Evolutionary conservation across 2,329 filamentous ascomycete genomes (phyloP), one percentile per base, ranked within the genome.

Genomic region (Trichoderma oligosporum): DNA sequence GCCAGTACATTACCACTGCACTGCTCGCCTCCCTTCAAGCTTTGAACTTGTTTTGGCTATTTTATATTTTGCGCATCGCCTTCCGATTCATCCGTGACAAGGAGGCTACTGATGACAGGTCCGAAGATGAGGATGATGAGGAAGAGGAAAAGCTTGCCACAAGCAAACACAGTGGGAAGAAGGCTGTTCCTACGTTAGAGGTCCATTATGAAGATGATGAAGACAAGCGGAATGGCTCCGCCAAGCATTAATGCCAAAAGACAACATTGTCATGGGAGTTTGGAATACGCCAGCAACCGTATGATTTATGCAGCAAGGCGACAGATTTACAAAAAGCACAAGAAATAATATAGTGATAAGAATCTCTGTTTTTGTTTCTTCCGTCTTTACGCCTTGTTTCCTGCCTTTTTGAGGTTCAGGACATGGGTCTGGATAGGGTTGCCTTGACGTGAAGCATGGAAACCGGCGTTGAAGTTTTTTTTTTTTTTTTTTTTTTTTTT

Each of bases 1-100:
- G 82, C 25, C 86, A 90, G 68, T 76, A 77, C 69, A 90, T 92
- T 65, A 86, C 87, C 9, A 77, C 84, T 7, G 64, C 67, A 3
- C 78, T 93, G 24, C 80, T 93, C 6, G 78, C 83, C 3, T 76
- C 79, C 3, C 78, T 93, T 31, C 89, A 93, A 72, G 82, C 84
- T 1, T 78, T 93, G 53, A 93, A 93, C 70, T 71, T 92, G 8
- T 91, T 92, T 74, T 93, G 89, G 89, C 81, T 91, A 58, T 89
- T 85, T 72, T 84, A 87, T 71, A 91, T 93, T 65, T 69, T 88
- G 59, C 80, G 88, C 62, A 90, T 92, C 62, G 86, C 86, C 45
- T 89, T 85, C 65, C 80, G 88, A 59, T 88, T 89, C 63, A 75
- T 88, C 16, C 77, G 82, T 39, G 81, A 80, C 65, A 80, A 82